These are phyloP conservation scores for Trypanosoma mega DNA, from an alignment of 208 protist genomes.

Conservation along the genomic window DNA sequence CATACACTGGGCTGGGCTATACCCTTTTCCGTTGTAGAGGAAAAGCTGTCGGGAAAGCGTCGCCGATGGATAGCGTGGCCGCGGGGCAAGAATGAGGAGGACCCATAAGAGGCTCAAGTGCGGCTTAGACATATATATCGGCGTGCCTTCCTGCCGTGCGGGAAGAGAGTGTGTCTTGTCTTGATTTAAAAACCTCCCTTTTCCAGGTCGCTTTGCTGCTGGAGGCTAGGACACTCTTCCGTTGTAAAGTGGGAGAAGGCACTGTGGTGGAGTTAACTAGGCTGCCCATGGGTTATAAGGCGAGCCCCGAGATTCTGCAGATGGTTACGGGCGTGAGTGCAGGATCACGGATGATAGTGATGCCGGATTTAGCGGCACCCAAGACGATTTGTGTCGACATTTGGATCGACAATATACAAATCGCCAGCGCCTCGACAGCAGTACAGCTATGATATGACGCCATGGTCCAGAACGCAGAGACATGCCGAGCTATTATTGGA, in stretches of 20 bases:
- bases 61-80: background rate
- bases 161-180: background rate
- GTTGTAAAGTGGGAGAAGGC: background rate
- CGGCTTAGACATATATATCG: background rate
- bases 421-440: background rate
- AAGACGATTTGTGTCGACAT: background rate
- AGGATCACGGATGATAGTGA: background rate
- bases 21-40: background rate
- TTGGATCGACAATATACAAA: background rate
- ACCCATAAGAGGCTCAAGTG: constrained; percentile 2
- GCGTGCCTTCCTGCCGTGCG: background rate
- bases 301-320: background rate
- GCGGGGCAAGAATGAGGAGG: background rate
- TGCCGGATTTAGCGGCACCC: background rate
- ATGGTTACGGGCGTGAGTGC: background rate
- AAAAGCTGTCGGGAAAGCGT: background rate
- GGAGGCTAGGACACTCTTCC: background rate
- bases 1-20: background rate
- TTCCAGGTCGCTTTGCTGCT: background rate
- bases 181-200: background rate
- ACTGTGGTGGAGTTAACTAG: background rate
- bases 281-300: background rate
- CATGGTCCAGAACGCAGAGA: background rate
- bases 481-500: background rate
- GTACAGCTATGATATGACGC: background rate